Percentiles rank a stretch among this genome's conserved stretches.
Evolutionary conservation across 1,284 basidiomycete genomes (phyloP).

Genomic region (Ceratobasidium sp.): DNA sequence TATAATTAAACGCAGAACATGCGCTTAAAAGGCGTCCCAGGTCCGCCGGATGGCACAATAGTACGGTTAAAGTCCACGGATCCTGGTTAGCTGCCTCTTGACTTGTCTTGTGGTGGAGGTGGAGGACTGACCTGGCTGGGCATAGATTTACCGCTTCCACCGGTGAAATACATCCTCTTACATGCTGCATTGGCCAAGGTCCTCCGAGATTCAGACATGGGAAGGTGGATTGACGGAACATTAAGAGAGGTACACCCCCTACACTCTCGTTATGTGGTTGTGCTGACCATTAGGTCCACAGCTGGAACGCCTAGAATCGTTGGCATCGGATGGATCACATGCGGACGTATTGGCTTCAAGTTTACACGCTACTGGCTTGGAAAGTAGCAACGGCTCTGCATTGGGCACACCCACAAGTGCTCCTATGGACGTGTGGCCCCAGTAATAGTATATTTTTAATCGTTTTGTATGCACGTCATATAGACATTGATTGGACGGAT

Average conservation of each 20-base stretch:
- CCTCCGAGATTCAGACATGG: constrained; percentile 40
- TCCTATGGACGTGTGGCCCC: constrained; percentile 14
- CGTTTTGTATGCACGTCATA: constrained; percentile 12
- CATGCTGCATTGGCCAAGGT: constrained; percentile 42
- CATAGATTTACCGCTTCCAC: constrained; percentile 34
- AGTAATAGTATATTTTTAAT: constrained; percentile 17
- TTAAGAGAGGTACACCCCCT: constrained; percentile 31
- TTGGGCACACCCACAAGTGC: constrained; percentile 5
- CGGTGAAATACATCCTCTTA: constrained; percentile 29
- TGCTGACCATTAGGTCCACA: not conserved
- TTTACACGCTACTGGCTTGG: constrained; percentile 34
- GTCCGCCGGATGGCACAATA: constrained; percentile 39
- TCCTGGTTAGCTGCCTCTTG: constrained; percentile 16
- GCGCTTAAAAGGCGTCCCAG: not conserved
- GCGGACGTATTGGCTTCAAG: constrained; percentile 36
- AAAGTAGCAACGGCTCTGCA: not conserved
- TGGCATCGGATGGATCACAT: constrained; percentile 40
- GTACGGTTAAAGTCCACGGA: constrained; percentile 33
- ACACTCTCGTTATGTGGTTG: not conserved
- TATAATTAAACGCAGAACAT: constrained; percentile 6
- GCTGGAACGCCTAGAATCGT: constrained; percentile 27
- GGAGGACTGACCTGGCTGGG: not conserved
- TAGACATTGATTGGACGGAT: not conserved
- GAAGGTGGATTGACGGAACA: constrained; percentile 36
- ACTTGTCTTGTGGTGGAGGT: not conserved